Evolutionary conservation across 192 early-diverging fungal species (phyloP).

Genomic region (Powellomyces hirtus): DNA sequence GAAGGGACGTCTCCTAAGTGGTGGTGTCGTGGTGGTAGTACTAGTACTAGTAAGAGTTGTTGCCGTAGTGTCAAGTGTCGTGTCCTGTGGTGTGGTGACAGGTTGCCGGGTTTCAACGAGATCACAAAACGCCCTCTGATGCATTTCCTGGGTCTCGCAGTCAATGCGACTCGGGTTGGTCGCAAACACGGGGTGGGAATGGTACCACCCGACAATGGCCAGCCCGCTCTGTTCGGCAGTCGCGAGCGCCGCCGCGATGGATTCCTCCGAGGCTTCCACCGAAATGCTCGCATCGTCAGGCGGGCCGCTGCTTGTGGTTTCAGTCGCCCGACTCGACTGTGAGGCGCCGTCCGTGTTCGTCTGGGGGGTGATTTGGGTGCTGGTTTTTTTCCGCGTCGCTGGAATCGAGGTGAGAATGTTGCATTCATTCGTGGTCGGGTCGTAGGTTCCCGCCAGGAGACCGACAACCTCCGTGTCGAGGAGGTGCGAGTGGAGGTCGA

Average conservation of each 20-base stretch:
- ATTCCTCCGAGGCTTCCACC: constrained; percentile 87
- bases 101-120: constrained; percentile 17
- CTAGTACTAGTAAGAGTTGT: too few species aligned
- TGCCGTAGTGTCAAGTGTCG: not conserved
- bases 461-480: constrained; percentile 88
- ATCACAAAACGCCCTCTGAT: constrained; percentile 74
- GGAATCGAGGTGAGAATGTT: not conserved
- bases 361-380: not conserved
- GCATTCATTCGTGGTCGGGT: too few species aligned
- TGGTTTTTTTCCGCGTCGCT: too few species aligned
- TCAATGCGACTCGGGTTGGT: constrained; percentile 89
- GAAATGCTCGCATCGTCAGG: constrained; percentile 58
- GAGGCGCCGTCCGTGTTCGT: constrained; percentile 6
- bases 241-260: constrained; percentile 70
- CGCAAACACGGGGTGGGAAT: constrained; percentile 86
- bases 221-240: constrained; percentile 70
- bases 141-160: constrained; percentile 82
- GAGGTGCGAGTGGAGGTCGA: constrained; percentile 94
- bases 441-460: constrained; percentile 80
- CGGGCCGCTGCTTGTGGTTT: too few species aligned
- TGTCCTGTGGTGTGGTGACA: not conserved
- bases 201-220: constrained; percentile 92
- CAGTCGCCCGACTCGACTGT: not conserved
- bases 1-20: constrained; percentile 61
- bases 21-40: not conserved